Conservation (phyloP, 306 rosid genomes). For the Cicer judaicum region DNA sequence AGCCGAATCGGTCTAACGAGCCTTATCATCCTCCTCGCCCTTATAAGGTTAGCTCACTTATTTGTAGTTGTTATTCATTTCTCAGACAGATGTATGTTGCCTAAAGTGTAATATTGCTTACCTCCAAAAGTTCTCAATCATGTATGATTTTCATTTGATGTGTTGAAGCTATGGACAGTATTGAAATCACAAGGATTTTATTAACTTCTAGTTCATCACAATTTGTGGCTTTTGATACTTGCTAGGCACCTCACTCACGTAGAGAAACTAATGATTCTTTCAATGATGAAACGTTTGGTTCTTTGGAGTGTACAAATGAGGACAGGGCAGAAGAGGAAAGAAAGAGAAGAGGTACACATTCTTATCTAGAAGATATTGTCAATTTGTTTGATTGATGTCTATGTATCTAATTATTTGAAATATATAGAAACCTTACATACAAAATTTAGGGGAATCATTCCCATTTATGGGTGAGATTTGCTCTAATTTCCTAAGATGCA, state of each 20-base stretch:
- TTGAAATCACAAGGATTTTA: constrained; percentile 28
- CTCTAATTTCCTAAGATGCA: background rate
- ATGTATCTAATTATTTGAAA: constrained; percentile 20
- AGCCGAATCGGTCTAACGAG: constrained; percentile 68
- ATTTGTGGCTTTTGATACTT: constrained; percentile 39
- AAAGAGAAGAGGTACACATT: constrained; percentile 87
- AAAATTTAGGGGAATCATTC: background rate
- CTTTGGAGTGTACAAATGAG: constrained; percentile 71
- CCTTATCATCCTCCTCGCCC: constrained; percentile 98
- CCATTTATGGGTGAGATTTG: background rate
- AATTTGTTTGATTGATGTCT: constrained; percentile 20
- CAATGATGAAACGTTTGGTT: constrained; percentile 94
- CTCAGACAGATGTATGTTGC: constrained; percentile 27
- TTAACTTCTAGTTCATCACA: constrained; percentile 23
- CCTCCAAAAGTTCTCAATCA: constrained; percentile 10
- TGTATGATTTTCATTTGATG: constrained; percentile 36
- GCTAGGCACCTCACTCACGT: constrained; percentile 85
- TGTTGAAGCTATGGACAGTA: constrained; percentile 21
- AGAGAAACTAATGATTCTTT: constrained; percentile 64
- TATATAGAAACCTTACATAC: constrained; percentile 2
- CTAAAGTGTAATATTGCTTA: constrained; percentile 15
- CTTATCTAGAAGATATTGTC: constrained; percentile 35
- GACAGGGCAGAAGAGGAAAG: constrained; percentile 94
- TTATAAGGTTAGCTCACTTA: constrained; percentile 66
- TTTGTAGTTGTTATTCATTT: constrained; percentile 36